Base-by-base conservation (phyloP, 1,139 yeast genomes). In the Hemisphaericaspora xylanilytica region DNA sequence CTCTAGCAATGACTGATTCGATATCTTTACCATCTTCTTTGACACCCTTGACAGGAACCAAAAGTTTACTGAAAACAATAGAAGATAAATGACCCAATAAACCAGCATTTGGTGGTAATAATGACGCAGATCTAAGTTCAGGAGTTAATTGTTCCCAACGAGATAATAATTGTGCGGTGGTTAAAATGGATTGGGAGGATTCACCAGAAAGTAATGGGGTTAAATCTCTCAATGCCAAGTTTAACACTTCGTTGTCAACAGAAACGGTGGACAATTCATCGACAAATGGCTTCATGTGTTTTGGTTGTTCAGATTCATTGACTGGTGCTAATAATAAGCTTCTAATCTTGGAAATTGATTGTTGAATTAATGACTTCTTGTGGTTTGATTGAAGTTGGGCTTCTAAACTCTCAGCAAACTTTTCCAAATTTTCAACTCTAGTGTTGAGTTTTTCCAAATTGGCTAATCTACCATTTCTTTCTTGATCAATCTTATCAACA, bases 81-180 rank as follows among this genome's bases (percentile, higher is more conserved):
- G 97, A 90, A 8, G 95, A 76, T 38, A 89, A 62, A 63, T 92
- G 97, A 32, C 97, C 97, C 52, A 92, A 77, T 43, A 92, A 77
- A 54, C 98, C 98, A 24, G 98, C 96, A 59, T 90, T 86, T 52
- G 95, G 95, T 37, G 97, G 97, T 47, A 87, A 75, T 51, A 89
- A 67, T 10, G 96, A 82, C 8, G 95, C 92, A 21, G 89, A 80
- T 62, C 96, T 82, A 56, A 92, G 79, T 63, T 90, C 96, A 14
- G 95, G 95, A 15, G 78, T 82, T 45, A 92, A 73, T 43, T 81
- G 69, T 49, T 81, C 80, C 85, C 92, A 85, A 60, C 89, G 77
- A 36, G 79, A 61, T 49, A 77, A 67, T 51, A 89, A 74, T 55
- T 92, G 92, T n/a, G 89, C 57, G 42, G 66, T 72, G 11, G 80